These are phyloP conservation scores for Verticillium longisporum DNA, from an alignment of 2,329 filamentous ascomycete genomes.

Conservation along the genomic window DNA sequence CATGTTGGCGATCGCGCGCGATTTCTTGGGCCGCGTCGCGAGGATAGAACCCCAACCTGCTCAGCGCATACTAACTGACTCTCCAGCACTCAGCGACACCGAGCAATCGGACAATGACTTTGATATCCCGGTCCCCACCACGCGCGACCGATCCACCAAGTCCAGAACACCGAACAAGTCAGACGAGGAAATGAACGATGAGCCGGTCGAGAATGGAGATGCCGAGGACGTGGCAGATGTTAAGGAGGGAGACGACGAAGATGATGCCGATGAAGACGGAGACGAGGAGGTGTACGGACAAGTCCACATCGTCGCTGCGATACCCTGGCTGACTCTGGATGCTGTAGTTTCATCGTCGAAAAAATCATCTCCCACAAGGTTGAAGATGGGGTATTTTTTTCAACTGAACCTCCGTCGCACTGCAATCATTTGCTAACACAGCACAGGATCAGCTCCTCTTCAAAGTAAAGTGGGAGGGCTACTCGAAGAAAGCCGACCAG, in stretches of 20 bases:
- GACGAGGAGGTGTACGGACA: conserved; percentile 33
- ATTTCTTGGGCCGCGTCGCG: neutral
- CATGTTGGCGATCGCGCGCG: no score
- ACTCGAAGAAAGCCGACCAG: conserved; percentile 59
- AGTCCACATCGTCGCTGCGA: neutral
- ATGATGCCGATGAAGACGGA: conserved; percentile 28
- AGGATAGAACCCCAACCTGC: neutral
- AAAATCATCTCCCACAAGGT: conserved; percentile 62
- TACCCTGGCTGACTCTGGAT: conserved; percentile 8
- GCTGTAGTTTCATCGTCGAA: conserved; percentile 64
- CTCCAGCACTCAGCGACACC: conserved; percentile 29
- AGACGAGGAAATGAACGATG: neutral
- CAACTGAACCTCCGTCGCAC: neutral
- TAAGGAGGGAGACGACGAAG: conserved; percentile 26
- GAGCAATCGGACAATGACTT: conserved; percentile 21
- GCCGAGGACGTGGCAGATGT: conserved; percentile 12
- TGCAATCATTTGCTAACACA: conserved; percentile 1
- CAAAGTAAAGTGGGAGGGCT: conserved; percentile 78
- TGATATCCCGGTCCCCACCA: conserved; percentile 10
- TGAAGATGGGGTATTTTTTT: conserved; percentile 42
- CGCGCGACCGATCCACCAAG: conserved; percentile 15
- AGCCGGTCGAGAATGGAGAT: conserved; percentile 11
- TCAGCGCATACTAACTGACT: conserved; percentile 1
- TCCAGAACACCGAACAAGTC: conserved; percentile 6
- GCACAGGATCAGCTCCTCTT: conserved; percentile 48